Base-by-base conservation (phyloP, 2,329 filamentous ascomycete species). In the Periconia digitata region DNA sequence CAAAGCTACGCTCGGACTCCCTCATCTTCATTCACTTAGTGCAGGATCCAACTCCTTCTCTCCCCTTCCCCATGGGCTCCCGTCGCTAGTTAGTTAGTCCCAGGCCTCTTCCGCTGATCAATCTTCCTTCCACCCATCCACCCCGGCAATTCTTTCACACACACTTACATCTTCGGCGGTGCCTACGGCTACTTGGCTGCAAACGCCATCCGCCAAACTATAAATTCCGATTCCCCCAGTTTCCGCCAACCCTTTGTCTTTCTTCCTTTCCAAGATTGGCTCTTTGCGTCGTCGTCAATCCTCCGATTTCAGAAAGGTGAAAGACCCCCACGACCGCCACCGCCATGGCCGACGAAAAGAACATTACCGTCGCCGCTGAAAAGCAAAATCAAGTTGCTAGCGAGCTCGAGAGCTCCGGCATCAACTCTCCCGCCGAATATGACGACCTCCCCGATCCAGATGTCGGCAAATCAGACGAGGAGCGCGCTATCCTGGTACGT, bases 381-480 rank as follows among this genome's bases (percentile, higher is more conserved):
- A 69, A 69, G 50, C 47, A 50, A 24, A 44, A 55, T 13, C 47
- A 53, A 21, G 18, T 56, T 34, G 53, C 55, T 47, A 66, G 60
- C 39, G 65, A 67, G 45, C 49, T 66, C 23, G 56, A 61, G 53
- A 59, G 55, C 45, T 62, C 60, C 40, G 62, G 61, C 38, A 47
- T 53, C 44, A 60, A 55, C 49, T 50, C 55, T 16, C 59, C 59
- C 27, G 47, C 46, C 41, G 66, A 69, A 7, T 57, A 63, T 42
- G 67, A 69, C 43, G 66, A 68, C 8, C 60, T 69, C 20, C 64
- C 65, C 32, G 67, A 70, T 44, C 65, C 66, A 43, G 67, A 70
- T 46, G 55, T 44, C 34, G 67, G 67, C 49, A 69, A 69, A 51
- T 62, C 48, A 39, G 64, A 62, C 40, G 67, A 59, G 46, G 67